These are phyloP conservation scores for Phytophthora kernoviae DNA, from an alignment of 352 stramenopile species.

Conservation along the genomic window DNA sequence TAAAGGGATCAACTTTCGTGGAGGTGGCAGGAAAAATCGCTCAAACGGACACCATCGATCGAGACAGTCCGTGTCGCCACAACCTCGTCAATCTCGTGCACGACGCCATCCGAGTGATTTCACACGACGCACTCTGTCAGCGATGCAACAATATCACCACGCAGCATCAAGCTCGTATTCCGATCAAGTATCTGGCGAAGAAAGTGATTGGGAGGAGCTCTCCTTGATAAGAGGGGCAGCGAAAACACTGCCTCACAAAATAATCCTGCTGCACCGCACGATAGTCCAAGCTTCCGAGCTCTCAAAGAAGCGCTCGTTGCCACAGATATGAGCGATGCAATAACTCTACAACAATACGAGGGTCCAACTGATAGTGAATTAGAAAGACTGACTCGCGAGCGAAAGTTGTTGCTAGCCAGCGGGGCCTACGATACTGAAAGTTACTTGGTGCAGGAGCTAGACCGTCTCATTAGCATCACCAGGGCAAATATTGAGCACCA, in stretches of 20 bases:
- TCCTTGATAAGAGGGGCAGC: constrained; percentile 16
- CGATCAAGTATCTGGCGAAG: constrained; percentile 14
- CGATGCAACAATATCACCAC: constrained; percentile 3
- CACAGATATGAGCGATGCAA: background rate
- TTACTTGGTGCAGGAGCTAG: constrained; percentile 70
- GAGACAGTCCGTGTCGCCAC: constrained; percentile 10
- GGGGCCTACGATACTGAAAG: constrained; percentile 70
- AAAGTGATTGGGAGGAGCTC: constrained; percentile 10
- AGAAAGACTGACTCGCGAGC: constrained; percentile 52
- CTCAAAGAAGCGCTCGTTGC: background rate
- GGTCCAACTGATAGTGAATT: constrained; percentile 33
- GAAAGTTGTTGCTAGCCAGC: constrained; percentile 60
- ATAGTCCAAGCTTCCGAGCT: background rate
- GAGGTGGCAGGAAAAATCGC: background rate
- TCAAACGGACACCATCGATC: constrained; percentile 10
- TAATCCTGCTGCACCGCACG: background rate
- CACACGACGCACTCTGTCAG: constrained; percentile 6
- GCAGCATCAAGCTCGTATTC: constrained; percentile 11
- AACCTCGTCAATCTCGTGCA: constrained; percentile 11
- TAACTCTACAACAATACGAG: constrained; percentile 3
- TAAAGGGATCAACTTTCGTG: constrained; percentile 51
- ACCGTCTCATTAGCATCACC: constrained; percentile 50
- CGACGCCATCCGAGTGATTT: constrained; percentile 14
- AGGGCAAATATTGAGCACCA: constrained; percentile 30
- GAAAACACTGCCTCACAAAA: constrained; percentile 1